A percentile compares a stretch with the other conserved stretches of the same genome.
Conservation (phyloP, 2,329 filamentous ascomycete species). For the Sclerotinia minor region DNA sequence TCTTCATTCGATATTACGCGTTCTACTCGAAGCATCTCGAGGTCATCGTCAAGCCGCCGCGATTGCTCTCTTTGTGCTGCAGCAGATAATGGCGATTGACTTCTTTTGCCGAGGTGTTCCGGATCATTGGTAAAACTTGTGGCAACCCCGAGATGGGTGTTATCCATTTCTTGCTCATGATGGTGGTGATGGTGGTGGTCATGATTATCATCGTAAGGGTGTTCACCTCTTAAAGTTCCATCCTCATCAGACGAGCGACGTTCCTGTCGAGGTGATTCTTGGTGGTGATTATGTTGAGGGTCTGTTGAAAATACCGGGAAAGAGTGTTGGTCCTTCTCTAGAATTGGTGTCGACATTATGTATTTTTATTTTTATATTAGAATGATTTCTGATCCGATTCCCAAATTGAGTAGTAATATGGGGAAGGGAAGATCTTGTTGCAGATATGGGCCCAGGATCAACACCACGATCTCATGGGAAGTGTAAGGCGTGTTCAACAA, state of each 20-base stretch:
- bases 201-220: conserved; percentile 4
- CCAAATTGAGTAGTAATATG: not conserved
- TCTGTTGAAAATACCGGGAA: conserved; percentile 39
- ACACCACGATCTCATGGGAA: conserved; percentile 19
- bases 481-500: not conserved
- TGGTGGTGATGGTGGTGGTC: conserved; percentile 30
- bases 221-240: conserved; percentile 38
- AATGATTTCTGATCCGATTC: not conserved
- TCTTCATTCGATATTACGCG: conserved; percentile 49
- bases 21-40: conserved; percentile 65
- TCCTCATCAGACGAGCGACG: conserved; percentile 41
- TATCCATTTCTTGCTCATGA: conserved; percentile 32
- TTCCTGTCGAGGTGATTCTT: conserved; percentile 23
- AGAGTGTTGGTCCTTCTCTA: conserved; percentile 40
- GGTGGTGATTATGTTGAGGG: conserved; percentile 9
- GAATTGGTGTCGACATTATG: conserved; percentile 38
- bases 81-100: conserved; percentile 47
- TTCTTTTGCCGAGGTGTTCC: conserved; percentile 33
- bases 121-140: conserved; percentile 45
- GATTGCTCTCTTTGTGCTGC: conserved; percentile 60
- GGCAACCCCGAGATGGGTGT: conserved; percentile 51
- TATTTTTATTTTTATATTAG: not conserved
- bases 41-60: conserved; percentile 63
- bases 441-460: conserved; percentile 20
- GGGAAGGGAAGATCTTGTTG: conserved; percentile 17